phyloP scores from a whole-genome alignment of 768 basidiomycete species.

The Tricholoma terreum region DNA sequence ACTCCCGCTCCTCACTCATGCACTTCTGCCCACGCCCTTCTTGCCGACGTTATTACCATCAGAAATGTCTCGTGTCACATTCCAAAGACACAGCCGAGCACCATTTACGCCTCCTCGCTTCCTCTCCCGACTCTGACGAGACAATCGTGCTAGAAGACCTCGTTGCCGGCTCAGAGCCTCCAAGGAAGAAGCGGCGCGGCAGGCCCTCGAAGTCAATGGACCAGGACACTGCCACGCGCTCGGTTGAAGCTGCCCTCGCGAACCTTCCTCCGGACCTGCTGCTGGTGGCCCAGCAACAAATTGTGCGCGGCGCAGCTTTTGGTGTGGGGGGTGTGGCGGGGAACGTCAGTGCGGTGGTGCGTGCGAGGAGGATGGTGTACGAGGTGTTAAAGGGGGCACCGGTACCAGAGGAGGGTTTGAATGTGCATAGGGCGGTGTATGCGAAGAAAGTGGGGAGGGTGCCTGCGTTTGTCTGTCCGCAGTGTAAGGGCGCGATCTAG shows the following conservation, averaged over 20 bases:
- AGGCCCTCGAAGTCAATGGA: neutral
- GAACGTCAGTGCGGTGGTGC: conserved; percentile 44
- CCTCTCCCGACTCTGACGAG: conserved; percentile 6
- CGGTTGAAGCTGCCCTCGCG: conserved; percentile 9
- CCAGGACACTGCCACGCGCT: neutral
- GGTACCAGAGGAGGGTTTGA: conserved; percentile 28
- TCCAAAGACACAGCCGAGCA: conserved; percentile 17
- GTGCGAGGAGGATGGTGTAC: conserved; percentile 48
- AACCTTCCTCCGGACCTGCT: conserved; percentile 39
- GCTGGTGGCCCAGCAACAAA: conserved; percentile 47
- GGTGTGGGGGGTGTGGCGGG: conserved; percentile 44
- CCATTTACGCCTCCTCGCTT: conserved; percentile 27
- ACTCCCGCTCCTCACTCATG: conserved; percentile 29
- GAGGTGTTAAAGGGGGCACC: conserved; percentile 25
- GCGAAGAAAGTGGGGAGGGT: conserved; percentile 16
- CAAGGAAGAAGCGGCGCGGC: conserved; percentile 9
- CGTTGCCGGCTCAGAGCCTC: conserved; percentile 1
- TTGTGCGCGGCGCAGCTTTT: conserved; percentile 44
- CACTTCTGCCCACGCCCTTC: conserved; percentile 56
- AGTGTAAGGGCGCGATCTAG: conserved; percentile 44
- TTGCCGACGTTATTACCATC: conserved; percentile 50
- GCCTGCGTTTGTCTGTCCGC: conserved; percentile 38
- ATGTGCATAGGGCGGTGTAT: conserved; percentile 20
- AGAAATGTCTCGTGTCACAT: conserved; percentile 37
- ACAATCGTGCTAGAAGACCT: conserved; percentile 3